These are phyloP conservation scores for Jamesozyma piceae DNA, from an alignment of 805 yeast genomes.

Conservation along the genomic window DNA sequence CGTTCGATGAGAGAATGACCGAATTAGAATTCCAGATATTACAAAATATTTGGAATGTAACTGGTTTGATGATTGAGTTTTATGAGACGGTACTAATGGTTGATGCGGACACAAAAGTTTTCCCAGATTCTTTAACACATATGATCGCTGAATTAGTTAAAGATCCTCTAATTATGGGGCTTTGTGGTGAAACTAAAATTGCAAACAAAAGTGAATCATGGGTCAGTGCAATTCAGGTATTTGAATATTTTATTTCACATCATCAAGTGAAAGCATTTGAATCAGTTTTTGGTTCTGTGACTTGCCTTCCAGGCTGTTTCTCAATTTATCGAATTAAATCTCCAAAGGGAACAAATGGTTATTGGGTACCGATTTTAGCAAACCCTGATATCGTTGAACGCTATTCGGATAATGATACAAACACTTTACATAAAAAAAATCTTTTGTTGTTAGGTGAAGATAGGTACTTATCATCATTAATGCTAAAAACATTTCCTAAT, in stretches of 20 bases:
- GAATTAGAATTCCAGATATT: slow-evolving; percentile 74
- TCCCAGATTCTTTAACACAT: slow-evolving; percentile 79
- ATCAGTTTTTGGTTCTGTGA: slow-evolving; percentile 86
- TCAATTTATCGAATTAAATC: slow-evolving; percentile 85
- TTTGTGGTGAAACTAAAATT: slow-evolving; percentile 91
- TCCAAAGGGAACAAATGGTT: slow-evolving; percentile 70
- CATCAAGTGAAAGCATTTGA: slow-evolving; percentile 93
- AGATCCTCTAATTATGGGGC: slow-evolving; percentile 81
- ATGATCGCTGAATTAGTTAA: slow-evolving; percentile 85
- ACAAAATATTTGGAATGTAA: slow-evolving; percentile 65
- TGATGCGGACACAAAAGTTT: slow-evolving; percentile 88
- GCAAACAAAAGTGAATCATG: slow-evolving; percentile 74
- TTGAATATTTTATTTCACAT: slow-evolving; percentile 87
- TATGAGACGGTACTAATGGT: slow-evolving; percentile 85
- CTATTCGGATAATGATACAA: slow-evolving; percentile 76
- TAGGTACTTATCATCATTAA: slow-evolving; percentile 71
- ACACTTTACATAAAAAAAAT: slow-evolving; percentile 79
- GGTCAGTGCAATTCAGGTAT: slow-evolving; percentile 91
- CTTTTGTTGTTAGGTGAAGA: slow-evolving; percentile 83
- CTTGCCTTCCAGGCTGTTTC: slow-evolving; percentile 94
- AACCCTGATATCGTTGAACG: slow-evolving; percentile 91
- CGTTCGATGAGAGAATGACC: slow-evolving; percentile 92
- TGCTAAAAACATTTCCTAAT: slow-evolving; percentile 83
- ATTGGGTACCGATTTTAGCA: slow-evolving; percentile 88
- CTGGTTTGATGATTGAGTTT: slow-evolving; percentile 75